Base-by-base conservation (phyloP, 345 rosid genomes). In the Barbarea vulgaris region DNA sequence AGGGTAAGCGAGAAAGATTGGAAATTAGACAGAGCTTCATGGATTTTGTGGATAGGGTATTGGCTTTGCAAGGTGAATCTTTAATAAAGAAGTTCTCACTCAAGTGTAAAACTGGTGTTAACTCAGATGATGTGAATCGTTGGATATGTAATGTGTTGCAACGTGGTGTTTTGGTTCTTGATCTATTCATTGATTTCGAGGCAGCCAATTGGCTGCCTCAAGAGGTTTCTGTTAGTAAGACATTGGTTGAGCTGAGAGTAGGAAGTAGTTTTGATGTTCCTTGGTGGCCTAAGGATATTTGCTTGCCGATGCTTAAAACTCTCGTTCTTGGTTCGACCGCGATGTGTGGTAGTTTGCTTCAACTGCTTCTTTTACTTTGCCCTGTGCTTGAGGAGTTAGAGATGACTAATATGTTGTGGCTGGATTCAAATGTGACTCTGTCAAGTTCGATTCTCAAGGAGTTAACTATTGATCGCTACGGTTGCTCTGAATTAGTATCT, bases 1-100 rank as follows among this genome's bases (percentile, higher is more conserved):
- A 64, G 11, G 69, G 69, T 44, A 64, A 64, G 55, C 11, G 41
- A 11, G 69, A 65, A 47, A 65, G 42, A 24, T 30, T 19, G 0
- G 57, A 28, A 1, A 48, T 65, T 21, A 17, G 18, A 2, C 30
- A 30, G 6, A 30, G 59, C 42, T 51, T 67, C 33, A 14, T 67
- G 59, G 71, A 51, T 36, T 67, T 52, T 24, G 61, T 53, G 9
- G 57, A 53, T 6, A 53, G 15, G 3, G 33, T 24, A 2, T 24
- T 53, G 17, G 33, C 9, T 5, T 53, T 53, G 17, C 33, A 53
- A 3, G 18, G 57, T 53, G 57, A 53, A 13, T 53, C 33, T 52
- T 27, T 7, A 4, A 52, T 52, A 22, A 3, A 19, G 13, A 52
- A 7, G 3, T 22, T 52, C 14, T 22, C 17, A 0, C 31, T 52